These are phyloP conservation scores for Poronia punctata DNA, from an alignment of 495 filamentous ascomycete species.

Conservation along the genomic window DNA sequence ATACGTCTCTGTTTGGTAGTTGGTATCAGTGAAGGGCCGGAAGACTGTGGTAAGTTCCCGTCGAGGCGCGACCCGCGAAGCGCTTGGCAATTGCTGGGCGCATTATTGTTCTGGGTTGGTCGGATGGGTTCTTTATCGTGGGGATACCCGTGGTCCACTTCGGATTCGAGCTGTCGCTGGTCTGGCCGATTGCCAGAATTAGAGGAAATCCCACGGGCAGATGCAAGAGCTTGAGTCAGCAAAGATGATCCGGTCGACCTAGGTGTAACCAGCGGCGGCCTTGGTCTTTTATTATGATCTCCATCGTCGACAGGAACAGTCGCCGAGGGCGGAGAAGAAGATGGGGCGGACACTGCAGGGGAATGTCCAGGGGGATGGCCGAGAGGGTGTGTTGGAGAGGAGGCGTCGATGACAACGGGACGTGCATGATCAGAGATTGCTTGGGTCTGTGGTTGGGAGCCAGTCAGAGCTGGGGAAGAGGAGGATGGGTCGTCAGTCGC, in stretches of 20 bases:
- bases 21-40: conserved; percentile 26
- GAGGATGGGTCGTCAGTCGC: conserved; percentile 21
- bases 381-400: conserved; percentile 10
- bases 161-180: conserved; percentile 21
- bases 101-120: conserved; percentile 13
- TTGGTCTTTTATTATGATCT: conserved; percentile 38
- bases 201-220: conserved; percentile 41
- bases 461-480: conserved; percentile 18
- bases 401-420: conserved; percentile 16
- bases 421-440: conserved; percentile 20
- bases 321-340: conserved; percentile 19
- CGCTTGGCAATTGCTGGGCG: conserved; percentile 14
- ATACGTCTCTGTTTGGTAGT: conserved; percentile 16
- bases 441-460: conserved; percentile 20
- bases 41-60: conserved; percentile 20
- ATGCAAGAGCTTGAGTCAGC: conserved; percentile 45
- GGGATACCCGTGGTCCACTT: conserved; percentile 17
- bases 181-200: conserved; percentile 16
- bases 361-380: conserved; percentile 9
- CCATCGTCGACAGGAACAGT: conserved; percentile 28
- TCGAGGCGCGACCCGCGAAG: conserved; percentile 23
- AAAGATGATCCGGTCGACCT: conserved; percentile 40
- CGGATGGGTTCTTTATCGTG: conserved; percentile 14
- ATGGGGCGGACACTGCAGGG: conserved; percentile 17
- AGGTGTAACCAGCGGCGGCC: conserved; percentile 32